phyloP scores from a whole-genome alignment of 164 flowering plant species.

The Cinnamomum chago region DNA sequence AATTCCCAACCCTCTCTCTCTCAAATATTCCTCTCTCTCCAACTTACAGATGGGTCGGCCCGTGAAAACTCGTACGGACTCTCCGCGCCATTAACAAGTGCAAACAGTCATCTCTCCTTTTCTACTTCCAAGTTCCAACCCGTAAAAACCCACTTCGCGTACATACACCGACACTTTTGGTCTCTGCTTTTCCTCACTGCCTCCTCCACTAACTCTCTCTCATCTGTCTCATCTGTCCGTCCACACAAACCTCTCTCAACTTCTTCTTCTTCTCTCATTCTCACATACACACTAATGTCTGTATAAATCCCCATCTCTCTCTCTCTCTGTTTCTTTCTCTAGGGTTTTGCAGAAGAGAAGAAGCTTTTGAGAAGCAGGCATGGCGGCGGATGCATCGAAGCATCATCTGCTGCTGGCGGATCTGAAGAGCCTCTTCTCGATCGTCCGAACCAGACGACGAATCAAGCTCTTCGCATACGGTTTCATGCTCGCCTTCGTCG shows the following conservation, averaged over 20 bases:
- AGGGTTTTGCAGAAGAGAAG: not conserved
- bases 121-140: not conserved
- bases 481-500: slow-evolving; percentile 52
- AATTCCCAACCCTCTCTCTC: too few relatives aligned
- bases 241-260: not conserved
- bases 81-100: too few relatives aligned
- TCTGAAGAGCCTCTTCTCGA: slow-evolving; percentile 29
- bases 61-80: too few relatives aligned
- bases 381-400: slow-evolving; percentile 66
- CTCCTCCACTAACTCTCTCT: too few relatives aligned
- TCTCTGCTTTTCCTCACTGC: not conserved
- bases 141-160: not conserved
- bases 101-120: too few relatives aligned
- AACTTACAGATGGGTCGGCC: too few relatives aligned
- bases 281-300: too few relatives aligned
- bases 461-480: slow-evolving; percentile 49
- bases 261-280: not conserved
- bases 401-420: slow-evolving; percentile 38
- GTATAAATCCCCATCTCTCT: too few relatives aligned
- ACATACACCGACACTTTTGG: not conserved
- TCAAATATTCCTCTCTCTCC: too few relatives aligned
- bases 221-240: too few relatives aligned
- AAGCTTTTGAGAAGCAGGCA: slow-evolving; percentile 13
- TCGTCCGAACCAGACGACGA: slow-evolving; percentile 38
- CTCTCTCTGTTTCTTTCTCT: not conserved